Evolutionary conservation across 768 basidiomycete species (phyloP), one percentile per base, ranked within the genome.

Genomic region (Suillus subaureus): DNA sequence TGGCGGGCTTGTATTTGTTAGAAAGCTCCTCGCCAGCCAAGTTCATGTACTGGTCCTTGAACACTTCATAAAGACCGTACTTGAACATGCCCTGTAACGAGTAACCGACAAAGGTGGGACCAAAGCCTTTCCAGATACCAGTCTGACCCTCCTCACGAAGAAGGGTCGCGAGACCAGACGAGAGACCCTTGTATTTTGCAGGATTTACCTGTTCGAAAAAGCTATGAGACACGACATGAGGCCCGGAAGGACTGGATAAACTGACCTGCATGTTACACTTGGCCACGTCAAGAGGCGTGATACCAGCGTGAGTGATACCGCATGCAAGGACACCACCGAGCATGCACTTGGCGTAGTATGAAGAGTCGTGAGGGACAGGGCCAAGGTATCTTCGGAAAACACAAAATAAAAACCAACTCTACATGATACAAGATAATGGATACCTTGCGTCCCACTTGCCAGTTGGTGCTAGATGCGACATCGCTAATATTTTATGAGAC

Each of bases 71-170:
- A 77, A 96, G 92, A 82, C 96, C 96, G 79, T 96, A 97, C 82
- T 98, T 98, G 91, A 97, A 95, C 87, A 96, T 90, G 77, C 96
- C 96, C 82, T 97, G 96, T 73, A 95, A 86, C 11, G 94, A 93
- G 83, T 96, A 96, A 69, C 96, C 95, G 79, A 97, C 83, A 68
- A 95, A 83, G 66, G 96, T 98, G 63, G 96, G 96, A 40, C 93
- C 93, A 76, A 97, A 83, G 73, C 96, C 96, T 80, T 97, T 98
- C 89, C 95, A 92, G 79, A 97, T 87, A 79, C 94, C 96, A 45
- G 78, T 88, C 66, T 89, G 79, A 72, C 96, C 93, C 79, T 96
- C 92, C 77, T 94, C 93, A 49, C 85, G 86, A 63, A 91, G 61
- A 73, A 96, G 87, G 42, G 84, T 83, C 63, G 84, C 82, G 68